Base-by-base conservation (phyloP, 495 filamentous ascomycete genomes). In the Aeminium ludgeri region DNA sequence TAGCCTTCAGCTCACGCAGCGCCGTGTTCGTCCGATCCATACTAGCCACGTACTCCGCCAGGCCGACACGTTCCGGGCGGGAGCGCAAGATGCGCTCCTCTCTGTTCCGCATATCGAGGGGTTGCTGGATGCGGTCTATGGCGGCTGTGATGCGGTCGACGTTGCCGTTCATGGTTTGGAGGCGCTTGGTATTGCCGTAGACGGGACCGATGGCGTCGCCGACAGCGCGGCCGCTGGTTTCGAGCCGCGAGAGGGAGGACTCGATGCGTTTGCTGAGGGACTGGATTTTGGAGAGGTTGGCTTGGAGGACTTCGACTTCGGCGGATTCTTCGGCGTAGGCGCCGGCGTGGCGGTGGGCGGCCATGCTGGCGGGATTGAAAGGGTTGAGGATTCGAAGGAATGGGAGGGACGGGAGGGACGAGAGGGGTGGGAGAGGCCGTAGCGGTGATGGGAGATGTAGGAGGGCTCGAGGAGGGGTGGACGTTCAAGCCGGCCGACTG, bases 201-300 rank as follows among this genome's bases (percentile, higher is more conserved):
- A 96, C 78, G 7, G 91, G 91, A 1, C 86, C 83, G 35, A 93
- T 84, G 8, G 91, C 84, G 45, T 93, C 79, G 44, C 86, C 78
- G 12, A 96, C 85, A 36, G 76, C 84, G 55, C 84, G 82, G 15
- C 85, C 89, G 36, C 80, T 85, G 23, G 76, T 75, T 47, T 94
- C 83, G 10, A 99, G 63, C 50, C 87, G 73, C 23, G 75, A 74
- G 38, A 94, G 67, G 20, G 85, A 91, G 15, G 81, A 76, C 58
- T 86, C 74, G 48, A 99, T 94, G 65, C 91, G 94, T 62, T 86
- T 93, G 23, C 82, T 92, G 52, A 96, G 71, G 36, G 62, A 54
- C 43, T 76, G 73, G 48, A 76, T 66, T 60, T 78, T 80, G 44
- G 72, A 68, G 41, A 77, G 65, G 52, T 75, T 75, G 35, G 76